Conservation (phyloP, 179 eudicot genomes). For the Gypsophila paniculata region DNA sequence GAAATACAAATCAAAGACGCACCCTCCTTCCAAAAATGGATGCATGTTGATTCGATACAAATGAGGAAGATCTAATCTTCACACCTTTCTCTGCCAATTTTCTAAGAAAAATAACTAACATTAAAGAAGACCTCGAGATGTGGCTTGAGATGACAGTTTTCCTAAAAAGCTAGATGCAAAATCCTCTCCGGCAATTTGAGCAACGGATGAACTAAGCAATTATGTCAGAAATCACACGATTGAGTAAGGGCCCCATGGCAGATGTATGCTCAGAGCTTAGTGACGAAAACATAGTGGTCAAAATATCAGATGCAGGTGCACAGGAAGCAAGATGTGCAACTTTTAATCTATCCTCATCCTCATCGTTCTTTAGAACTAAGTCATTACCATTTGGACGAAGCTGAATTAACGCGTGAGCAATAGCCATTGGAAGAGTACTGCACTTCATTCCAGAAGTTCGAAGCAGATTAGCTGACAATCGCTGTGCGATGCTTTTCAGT, state of each 20-base stretch:
- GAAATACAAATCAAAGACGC: conserved; percentile 7
- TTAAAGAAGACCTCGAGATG: neutral
- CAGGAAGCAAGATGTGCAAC: conserved; percentile 12
- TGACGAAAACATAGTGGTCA: conserved; percentile 21
- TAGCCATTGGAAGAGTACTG: conserved; percentile 30
- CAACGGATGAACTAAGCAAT: neutral
- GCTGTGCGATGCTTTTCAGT: conserved; percentile 41
- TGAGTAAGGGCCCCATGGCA: neutral
- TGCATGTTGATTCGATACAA: conserved; percentile 10
- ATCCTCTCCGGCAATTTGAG: neutral
- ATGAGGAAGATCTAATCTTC: neutral
- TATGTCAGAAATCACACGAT: neutral
- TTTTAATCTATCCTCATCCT: conserved; percentile 6
- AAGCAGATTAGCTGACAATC: conserved; percentile 33
- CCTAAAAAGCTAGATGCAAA: neutral
- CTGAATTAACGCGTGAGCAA: conserved; percentile 41
- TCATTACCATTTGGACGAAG: conserved; percentile 27
- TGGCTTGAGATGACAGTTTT: neutral
- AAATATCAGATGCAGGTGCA: neutral
- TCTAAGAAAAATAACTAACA: neutral
- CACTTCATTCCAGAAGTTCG: conserved; percentile 22
- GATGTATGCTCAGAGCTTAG: conserved; percentile 22
- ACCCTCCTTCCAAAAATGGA: conserved; percentile 23
- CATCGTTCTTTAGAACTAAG: conserved; percentile 18
- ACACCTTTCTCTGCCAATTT: neutral